Evolutionary conservation across 148 eudicot species (phyloP), one percentile per base, ranked within the genome.

Genomic region (Fagopyrum tataricum): DNA sequence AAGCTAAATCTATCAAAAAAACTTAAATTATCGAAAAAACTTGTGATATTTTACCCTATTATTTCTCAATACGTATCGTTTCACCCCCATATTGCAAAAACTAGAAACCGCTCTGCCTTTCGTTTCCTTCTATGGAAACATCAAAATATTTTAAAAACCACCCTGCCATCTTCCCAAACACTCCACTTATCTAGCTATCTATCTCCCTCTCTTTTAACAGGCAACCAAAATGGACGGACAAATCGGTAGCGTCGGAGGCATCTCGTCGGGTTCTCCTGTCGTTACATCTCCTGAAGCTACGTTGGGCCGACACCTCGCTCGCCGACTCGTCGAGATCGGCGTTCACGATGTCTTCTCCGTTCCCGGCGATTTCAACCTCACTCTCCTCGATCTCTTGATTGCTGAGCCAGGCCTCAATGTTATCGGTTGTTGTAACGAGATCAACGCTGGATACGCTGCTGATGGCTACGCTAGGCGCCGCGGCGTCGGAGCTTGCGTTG

Each of bases 371-470:
- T 92, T 88, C 82, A 92, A 92, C 76, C 80, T 92, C 2, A 85
- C 93, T 0, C 86, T 93, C 3, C 90, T 93, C n/a, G 96, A 93
- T 79, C 94, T 90, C 67, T 86, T 90, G 23, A 2, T 93, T 0
- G 96, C 92, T 3, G 94, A 93, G 84, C 94, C 96, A 0, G 86
- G 84, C 14, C 90, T 93, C 20, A 83, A 81, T 72, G 67, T 84
- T 2, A 61, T 93, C 49, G 98, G 98, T 62, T 93, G 98, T 73
- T 93, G 98, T 51, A 93, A 93, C 78, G 98, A 93, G 84, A 96
- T 93, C 39, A 93, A 93, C 80, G 98, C 98, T 6, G 98, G 98
- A 0, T 93, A 93, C 72, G 98, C 98, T 0, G 98, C 98, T 0
- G 98, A 93, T 18, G 98, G 98, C 0, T 93, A 80, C 75, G 98